phyloP scores from a whole-genome alignment of 192 early-diverging fungal genomes.

The Piromyces finnis region DNA sequence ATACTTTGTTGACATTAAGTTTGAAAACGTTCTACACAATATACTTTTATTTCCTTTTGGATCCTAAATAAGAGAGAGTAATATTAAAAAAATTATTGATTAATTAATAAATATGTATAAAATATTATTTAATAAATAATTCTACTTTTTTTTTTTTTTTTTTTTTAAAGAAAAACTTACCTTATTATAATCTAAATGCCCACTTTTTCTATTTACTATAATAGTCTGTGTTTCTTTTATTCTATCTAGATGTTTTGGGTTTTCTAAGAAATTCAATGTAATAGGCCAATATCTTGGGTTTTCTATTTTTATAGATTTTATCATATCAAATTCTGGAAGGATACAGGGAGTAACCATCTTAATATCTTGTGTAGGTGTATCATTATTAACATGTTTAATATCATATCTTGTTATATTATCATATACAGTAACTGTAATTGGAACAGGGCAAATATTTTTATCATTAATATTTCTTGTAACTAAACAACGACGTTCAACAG shows the following conservation, averaged over 20 bases:
- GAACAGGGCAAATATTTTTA: slow-evolving; percentile 24
- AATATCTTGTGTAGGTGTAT: slow-evolving; percentile 1
- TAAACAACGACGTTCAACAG: slow-evolving; percentile 46
- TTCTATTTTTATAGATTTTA: slow-evolving; percentile 27
- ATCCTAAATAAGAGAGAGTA: too few relatives aligned
- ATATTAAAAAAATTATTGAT: too few relatives aligned
- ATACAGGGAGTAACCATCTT: slow-evolving; percentile 32
- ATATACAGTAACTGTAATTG: slow-evolving; percentile 23
- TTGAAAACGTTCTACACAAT: not conserved
- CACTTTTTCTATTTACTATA: slow-evolving; percentile 19
- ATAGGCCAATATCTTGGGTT: slow-evolving; percentile 37
- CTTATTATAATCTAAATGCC: slow-evolving; percentile 17
- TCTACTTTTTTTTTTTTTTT: not conserved
- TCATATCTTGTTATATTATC: slow-evolving; percentile 1
- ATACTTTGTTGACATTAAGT: not conserved
- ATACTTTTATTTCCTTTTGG: not conserved
- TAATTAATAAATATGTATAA: too few relatives aligned
- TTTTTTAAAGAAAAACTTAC: not conserved
- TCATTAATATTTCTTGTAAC: slow-evolving; percentile 46
- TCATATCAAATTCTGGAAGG: slow-evolving; percentile 26
- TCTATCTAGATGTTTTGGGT: slow-evolving; percentile 8
- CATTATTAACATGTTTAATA: not conserved
- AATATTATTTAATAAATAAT: too few relatives aligned
- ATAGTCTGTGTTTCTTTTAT: slow-evolving; percentile 7
- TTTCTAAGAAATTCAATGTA: slow-evolving; percentile 13